Percentiles rank a stretch among this genome's conserved stretches.
Conservation (phyloP, 2,329 filamentous ascomycete genomes). For the Alternaria rosae region DNA sequence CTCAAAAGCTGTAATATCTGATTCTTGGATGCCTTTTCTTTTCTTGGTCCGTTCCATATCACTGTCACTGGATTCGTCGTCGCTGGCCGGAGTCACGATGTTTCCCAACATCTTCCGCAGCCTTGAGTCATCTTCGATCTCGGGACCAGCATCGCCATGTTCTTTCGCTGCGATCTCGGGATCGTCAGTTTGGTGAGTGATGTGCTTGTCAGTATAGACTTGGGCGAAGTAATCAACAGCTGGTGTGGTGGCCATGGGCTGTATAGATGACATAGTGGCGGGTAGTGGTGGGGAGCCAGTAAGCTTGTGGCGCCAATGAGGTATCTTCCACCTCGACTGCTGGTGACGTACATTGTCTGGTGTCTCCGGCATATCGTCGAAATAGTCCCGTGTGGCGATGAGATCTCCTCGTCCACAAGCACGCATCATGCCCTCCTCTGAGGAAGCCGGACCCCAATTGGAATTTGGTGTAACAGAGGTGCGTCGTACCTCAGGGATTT, state of each 20-base stretch:
- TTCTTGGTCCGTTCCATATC: conserved; percentile 14
- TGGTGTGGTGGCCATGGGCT: neutral
- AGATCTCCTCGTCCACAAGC: conserved; percentile 15
- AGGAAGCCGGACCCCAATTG: neutral
- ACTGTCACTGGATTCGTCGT: conserved; percentile 9
- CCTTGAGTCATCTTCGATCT: conserved; percentile 2
- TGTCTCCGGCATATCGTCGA: conserved; percentile 1
- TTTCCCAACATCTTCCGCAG: conserved; percentile 10
- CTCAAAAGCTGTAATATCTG: neutral
- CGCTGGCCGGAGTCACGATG: neutral
- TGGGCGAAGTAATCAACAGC: conserved; percentile 3
- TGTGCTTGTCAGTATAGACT: conserved; percentile 2
- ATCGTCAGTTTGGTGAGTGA: neutral
- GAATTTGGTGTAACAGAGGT: conserved; percentile 6
- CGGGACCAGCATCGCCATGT: conserved; percentile 6
- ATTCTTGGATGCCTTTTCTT: conserved; percentile 11
- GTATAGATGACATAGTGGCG: neutral
- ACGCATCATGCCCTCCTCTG: neutral
- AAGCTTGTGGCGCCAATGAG: neutral
- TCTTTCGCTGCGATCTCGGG: neutral
- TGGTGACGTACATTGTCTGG: neutral
- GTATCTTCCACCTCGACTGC: neutral
- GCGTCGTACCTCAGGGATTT: conserved; percentile 12
- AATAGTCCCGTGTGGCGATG: conserved; percentile 4
- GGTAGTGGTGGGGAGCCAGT: neutral